Percentiles rank a stretch among this genome's conserved stretches.
Conservation (phyloP, 805 yeast genomes). For the Clavispora asparagi region DNA sequence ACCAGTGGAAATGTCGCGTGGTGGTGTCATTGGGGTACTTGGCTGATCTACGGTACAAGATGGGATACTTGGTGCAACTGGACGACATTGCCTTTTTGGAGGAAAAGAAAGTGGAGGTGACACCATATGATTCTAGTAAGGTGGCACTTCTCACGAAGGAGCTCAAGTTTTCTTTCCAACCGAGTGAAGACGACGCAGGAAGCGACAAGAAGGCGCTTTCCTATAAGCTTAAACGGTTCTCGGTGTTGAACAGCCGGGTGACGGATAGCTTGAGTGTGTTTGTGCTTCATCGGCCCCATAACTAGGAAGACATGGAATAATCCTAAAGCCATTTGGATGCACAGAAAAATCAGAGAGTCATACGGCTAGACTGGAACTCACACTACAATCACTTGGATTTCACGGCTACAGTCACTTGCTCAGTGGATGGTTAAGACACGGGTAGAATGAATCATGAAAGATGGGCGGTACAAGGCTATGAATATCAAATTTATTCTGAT, state of each 20-base stretch:
- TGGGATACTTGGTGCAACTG: constrained; percentile 5
- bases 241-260: constrained; percentile 11
- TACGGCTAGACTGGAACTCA: too few species aligned
- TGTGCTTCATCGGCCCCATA: constrained; percentile 17
- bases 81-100: constrained; percentile 12
- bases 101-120: constrained; percentile 9
- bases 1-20: constrained; percentile 20
- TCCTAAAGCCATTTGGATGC: too few species aligned
- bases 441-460: too few species aligned
- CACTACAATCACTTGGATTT: too few species aligned
- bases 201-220: constrained; percentile 15
- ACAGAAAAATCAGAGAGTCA: too few species aligned
- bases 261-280: constrained; percentile 15
- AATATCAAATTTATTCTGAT: too few species aligned
- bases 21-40: constrained; percentile 17
- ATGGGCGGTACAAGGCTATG: too few species aligned
- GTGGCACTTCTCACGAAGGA: constrained; percentile 8
- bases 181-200: constrained; percentile 6
- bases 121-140: background rate
- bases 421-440: too few species aligned
- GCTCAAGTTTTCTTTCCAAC: constrained; percentile 8
- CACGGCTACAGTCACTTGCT: too few species aligned
- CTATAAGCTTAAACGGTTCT: constrained; percentile 7
- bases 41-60: constrained; percentile 12
- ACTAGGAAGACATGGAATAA: background rate